These are phyloP conservation scores for Fomes fomentarius DNA, from an alignment of 1,284 basidiomycete genomes.

Conservation along the genomic window DNA sequence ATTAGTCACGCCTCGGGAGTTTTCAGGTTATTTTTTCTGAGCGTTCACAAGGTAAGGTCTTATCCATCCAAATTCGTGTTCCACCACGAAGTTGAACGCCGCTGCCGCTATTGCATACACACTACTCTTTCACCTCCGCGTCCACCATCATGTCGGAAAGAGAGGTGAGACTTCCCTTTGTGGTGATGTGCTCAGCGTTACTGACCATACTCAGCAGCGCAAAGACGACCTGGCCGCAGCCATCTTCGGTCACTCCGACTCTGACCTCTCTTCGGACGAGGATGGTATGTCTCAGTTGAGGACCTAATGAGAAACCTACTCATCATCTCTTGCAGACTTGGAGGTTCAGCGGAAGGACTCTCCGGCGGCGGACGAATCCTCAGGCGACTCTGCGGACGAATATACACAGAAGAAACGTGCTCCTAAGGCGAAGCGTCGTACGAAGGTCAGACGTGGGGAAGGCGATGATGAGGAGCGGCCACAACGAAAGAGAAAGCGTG, in stretches of 20 bases:
- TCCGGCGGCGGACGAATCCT: slow-evolving; percentile 46
- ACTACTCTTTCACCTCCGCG: background rate
- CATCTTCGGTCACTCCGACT: slow-evolving; percentile 74
- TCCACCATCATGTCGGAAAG: slow-evolving; percentile 9
- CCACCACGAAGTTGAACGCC: too few relatives aligned
- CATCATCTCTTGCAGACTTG: slow-evolving; percentile 20
- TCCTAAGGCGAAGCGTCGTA: slow-evolving; percentile 50
- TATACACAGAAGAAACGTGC: slow-evolving; percentile 56
- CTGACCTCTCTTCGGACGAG: slow-evolving; percentile 74
- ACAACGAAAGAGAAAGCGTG: slow-evolving; percentile 48
- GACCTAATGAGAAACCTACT: background rate
- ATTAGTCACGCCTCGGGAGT: slow-evolving; percentile 15
- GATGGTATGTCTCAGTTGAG: slow-evolving; percentile 48
- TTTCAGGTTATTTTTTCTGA: too few relatives aligned
- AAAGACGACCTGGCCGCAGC: slow-evolving; percentile 22
- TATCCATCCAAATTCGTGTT: too few relatives aligned
- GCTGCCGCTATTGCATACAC: background rate
- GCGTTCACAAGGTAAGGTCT: too few relatives aligned
- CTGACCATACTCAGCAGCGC: background rate
- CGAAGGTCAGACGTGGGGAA: slow-evolving; percentile 39
- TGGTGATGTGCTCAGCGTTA: too few relatives aligned
- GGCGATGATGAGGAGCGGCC: slow-evolving; percentile 41
- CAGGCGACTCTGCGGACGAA: slow-evolving; percentile 68
- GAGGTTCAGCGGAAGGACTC: slow-evolving; percentile 33
- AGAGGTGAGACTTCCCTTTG: slow-evolving; percentile 1